A percentile compares a stretch with the other conserved stretches of the same genome.
phyloP scores from a whole-genome alignment of 495 filamentous ascomycete species.

The Elasticomyces elasticus region DNA sequence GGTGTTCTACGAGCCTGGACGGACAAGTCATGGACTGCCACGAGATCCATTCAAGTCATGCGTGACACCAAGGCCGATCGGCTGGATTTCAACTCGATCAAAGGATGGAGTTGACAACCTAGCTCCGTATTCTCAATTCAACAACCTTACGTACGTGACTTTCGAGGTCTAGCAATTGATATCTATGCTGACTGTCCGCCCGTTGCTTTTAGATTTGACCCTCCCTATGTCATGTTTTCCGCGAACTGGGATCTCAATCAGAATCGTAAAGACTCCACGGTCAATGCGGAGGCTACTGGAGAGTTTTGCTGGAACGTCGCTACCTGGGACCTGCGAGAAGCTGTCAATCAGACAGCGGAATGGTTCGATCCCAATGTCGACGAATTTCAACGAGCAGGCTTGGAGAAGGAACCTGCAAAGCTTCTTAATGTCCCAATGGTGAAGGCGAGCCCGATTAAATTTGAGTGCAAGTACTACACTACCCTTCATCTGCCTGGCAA shows the following conservation, averaged over 20 bases:
- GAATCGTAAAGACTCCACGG: slow-evolving; percentile 44
- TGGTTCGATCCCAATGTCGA: slow-evolving; percentile 37
- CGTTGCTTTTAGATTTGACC: slow-evolving; percentile 30
- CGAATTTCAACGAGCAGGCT: slow-evolving; percentile 41
- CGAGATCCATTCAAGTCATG: slow-evolving; percentile 31
- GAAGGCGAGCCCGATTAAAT: slow-evolving; percentile 42
- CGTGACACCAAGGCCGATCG: slow-evolving; percentile 34
- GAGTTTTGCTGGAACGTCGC: slow-evolving; percentile 50
- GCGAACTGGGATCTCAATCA: slow-evolving; percentile 40
- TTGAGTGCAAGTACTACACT: slow-evolving; percentile 46
- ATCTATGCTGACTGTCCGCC: background rate
- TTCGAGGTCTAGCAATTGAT: background rate
- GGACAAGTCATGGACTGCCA: slow-evolving; percentile 21
- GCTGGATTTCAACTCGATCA: slow-evolving; percentile 34
- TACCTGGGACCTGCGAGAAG: slow-evolving; percentile 43
- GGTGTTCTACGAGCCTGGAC: slow-evolving; percentile 14
- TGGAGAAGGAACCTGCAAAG: slow-evolving; percentile 38
- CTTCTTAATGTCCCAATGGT: slow-evolving; percentile 42
- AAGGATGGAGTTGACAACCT: slow-evolving; percentile 36
- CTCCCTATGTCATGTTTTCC: slow-evolving; percentile 48
- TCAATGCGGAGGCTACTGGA: slow-evolving; percentile 44
- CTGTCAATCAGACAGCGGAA: slow-evolving; percentile 42
- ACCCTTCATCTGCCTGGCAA: slow-evolving; percentile 44
- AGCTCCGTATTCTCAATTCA: slow-evolving; percentile 50
- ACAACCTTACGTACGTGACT: slow-evolving; percentile 43